These are phyloP conservation scores for Xanthoconium stramineum DNA, from an alignment of 768 basidiomycete species.

Conservation along the genomic window DNA sequence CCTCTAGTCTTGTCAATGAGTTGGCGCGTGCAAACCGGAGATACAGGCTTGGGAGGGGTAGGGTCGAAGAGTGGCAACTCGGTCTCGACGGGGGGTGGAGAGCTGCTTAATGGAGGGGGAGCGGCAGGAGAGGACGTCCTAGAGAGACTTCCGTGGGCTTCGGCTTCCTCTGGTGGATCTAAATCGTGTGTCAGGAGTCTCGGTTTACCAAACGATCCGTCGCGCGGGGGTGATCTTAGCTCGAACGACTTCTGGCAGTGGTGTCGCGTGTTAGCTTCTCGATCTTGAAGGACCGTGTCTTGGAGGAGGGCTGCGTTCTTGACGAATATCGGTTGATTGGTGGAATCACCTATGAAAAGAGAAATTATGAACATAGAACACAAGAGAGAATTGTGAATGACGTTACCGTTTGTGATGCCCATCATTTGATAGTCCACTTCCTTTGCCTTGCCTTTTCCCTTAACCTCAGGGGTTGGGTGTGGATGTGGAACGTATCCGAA, in stretches of 20 bases:
- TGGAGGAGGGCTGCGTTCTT: constrained; percentile 22
- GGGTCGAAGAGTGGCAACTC: constrained; percentile 1
- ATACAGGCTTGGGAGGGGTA: not conserved
- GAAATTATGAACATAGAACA: not conserved
- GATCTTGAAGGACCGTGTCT: constrained; percentile 6
- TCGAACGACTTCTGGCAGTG: not conserved
- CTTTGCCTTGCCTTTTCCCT: constrained; percentile 35
- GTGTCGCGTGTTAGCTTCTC: not conserved
- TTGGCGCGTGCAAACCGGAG: not conserved
- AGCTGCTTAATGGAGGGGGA: constrained; percentile 30
- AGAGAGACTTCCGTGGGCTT: not conserved
- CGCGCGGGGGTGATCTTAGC: not conserved
- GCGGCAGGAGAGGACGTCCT: constrained; percentile 16
- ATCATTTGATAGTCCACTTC: constrained; percentile 28
- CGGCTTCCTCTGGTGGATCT: constrained; percentile 17
- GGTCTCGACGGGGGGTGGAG: constrained; percentile 15
- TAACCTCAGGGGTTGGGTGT: constrained; percentile 3
- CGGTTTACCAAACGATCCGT: constrained; percentile 33
- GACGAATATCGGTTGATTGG: constrained; percentile 15
- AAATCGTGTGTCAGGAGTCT: constrained; percentile 28
- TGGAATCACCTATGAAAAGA: constrained; percentile 2
- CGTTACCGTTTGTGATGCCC: constrained; percentile 39
- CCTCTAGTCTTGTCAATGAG: not conserved
- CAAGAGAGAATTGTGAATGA: not conserved
- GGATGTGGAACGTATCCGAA: constrained; percentile 8